Evolutionary conservation across 2,329 filamentous ascomycete genomes (phyloP).

Genomic region (Tolypocladium endophyticum): DNA sequence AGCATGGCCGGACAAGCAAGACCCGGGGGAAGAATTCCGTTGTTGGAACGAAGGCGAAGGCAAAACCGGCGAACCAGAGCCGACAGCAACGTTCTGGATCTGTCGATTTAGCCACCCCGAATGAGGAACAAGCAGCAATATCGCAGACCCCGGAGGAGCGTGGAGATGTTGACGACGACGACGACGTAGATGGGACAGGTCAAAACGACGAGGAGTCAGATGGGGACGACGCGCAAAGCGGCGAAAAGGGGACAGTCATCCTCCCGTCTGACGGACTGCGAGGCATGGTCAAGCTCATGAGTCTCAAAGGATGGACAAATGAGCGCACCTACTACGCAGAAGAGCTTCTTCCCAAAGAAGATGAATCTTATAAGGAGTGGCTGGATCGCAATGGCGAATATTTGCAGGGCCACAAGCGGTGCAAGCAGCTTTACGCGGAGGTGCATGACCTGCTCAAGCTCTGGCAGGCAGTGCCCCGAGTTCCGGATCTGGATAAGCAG

Average conservation of each 20-base stretch:
- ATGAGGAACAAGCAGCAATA: not conserved
- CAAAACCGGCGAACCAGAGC: not conserved
- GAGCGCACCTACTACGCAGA: not conserved
- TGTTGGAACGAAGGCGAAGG: not conserved
- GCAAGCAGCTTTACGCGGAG: not conserved
- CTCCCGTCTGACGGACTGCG: not conserved
- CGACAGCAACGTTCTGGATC: not conserved
- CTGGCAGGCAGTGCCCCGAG: not conserved
- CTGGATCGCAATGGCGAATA: not conserved
- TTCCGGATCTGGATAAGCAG: not conserved
- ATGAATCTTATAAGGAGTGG: not conserved
- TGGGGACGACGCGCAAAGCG: not conserved
- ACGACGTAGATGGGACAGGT: not conserved
- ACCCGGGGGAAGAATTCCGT: not conserved
- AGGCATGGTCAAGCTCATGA: not conserved
- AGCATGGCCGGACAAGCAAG: not conserved
- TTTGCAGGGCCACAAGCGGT: not conserved
- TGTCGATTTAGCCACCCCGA: not conserved
- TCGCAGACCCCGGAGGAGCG: not conserved
- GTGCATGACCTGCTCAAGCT: not conserved
- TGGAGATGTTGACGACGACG: not conserved
- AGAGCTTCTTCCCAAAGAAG: not conserved
- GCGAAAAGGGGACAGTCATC: not conserved
- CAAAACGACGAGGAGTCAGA: not conserved
- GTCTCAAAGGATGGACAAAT: not conserved